Evolutionary conservation across 1,284 basidiomycete genomes (phyloP), one percentile per base, ranked within the genome.

Genomic region (Ceratobasidium sp.): DNA sequence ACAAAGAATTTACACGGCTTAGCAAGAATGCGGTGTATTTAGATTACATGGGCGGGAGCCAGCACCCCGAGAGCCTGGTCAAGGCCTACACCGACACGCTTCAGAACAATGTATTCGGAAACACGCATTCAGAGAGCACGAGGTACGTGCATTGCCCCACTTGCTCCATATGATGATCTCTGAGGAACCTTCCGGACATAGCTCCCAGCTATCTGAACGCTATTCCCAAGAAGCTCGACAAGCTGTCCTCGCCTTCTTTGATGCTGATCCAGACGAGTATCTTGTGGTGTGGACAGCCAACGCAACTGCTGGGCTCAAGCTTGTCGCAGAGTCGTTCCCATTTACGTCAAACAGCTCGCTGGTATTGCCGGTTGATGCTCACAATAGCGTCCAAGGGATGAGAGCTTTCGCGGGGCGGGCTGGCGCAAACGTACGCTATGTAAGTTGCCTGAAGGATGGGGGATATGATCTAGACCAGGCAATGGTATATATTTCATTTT

Each of bases 381-480:
- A 94, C 79, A 94, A 94, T 77, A 93, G 91, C 76, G 88, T 94
- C 14, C 90, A 94, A 76, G 93, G 93, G 8, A 89, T 94, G 65
- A 85, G 93, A 53, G 85, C 90, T 79, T 92, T 87, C 76, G 91
- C 91, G 0, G 78, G 79, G 1, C 79, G 82, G 72, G 84, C 83
- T 36, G 87, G 87, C 3, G 87, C 89, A 1, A 77, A 81, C 18
- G 86, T 90, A 18, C 80, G 82, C 53, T 92, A 92, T 78, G 86
- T 93, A 60, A 84, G 86, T n/a, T 86, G 88, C 5, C 86, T 85
- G 18, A 78, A 84, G 34, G 83, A 84, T 34, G 90, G 91, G 32
- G 89, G 89, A 12, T 85, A 92, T 75, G 85, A 89, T 72, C 75
- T 82, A 9, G 78, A 83, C 2, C 80, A 83, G 16, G 87, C 89